Evolutionary conservation across 169 alveolate genomes (phyloP).

Genomic region (Besnoitia besnoiti): DNA sequence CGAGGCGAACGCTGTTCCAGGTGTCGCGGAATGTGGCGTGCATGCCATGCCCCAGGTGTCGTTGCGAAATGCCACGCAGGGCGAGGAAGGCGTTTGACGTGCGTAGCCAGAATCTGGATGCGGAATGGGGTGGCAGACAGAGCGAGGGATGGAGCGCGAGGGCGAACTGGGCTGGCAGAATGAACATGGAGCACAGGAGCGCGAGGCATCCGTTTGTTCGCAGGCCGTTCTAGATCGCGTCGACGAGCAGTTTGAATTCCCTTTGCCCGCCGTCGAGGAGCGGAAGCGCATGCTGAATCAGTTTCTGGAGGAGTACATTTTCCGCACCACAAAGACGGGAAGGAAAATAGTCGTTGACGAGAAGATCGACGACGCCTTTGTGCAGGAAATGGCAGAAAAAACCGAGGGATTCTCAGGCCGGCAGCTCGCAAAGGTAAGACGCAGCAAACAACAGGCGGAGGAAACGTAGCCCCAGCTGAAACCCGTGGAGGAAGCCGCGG

Average conservation of each 20-base stretch:
- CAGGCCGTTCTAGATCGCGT: conserved; percentile 92
- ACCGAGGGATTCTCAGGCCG: conserved; percentile 96
- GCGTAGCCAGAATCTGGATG: no score
- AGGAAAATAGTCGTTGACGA: conserved; percentile 74
- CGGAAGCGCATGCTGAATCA: conserved; percentile 89
- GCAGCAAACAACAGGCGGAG: neutral
- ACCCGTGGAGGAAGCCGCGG: no score
- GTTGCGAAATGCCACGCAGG: no score
- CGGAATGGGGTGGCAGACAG: no score
- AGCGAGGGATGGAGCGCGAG: no score
- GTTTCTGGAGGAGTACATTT: conserved; percentile 91
- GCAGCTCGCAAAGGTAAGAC: conserved; percentile 89
- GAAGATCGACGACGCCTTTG: conserved; percentile 79
- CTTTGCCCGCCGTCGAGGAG: conserved; percentile 90
- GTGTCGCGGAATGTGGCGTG: no score
- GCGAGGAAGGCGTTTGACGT: no score
- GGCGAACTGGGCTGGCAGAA: no score
- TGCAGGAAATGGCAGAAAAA: conserved; percentile 84
- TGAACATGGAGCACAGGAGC: no score
- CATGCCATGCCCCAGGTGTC: no score
- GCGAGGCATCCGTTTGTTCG: neutral
- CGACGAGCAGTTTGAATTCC: conserved; percentile 95
- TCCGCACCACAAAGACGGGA: conserved; percentile 74
- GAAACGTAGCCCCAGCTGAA: no score
- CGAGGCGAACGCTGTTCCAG: no score